Evolutionary conservation across 164 flowering plant species (phyloP).

Genomic region (Dillenia turbinata): DNA sequence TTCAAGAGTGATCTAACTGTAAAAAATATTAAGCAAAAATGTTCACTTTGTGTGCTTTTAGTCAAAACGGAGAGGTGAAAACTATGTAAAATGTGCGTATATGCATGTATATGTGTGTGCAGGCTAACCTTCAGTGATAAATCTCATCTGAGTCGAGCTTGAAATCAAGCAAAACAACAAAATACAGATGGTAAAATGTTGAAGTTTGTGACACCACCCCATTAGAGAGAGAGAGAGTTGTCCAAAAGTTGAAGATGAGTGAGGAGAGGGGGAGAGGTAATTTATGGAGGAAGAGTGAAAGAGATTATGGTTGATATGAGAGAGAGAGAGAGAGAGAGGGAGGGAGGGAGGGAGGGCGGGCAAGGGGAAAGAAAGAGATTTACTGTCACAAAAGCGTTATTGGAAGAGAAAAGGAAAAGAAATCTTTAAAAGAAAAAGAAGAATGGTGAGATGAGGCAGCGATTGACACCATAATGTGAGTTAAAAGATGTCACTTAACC

Average conservation of each 20-base stretch:
- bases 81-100: neutral
- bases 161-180: conserved; percentile 15
- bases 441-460: too few relatives aligned
- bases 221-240: conserved; percentile 1
- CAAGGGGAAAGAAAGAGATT: neutral
- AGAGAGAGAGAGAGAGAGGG: neutral
- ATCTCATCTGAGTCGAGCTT: conserved; percentile 18
- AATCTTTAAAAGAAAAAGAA: too few relatives aligned
- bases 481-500: too few relatives aligned
- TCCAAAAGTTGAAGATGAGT: neutral
- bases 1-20: too few relatives aligned
- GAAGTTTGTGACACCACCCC: conserved; percentile 2
- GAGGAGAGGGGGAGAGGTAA: neutral
- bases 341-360: neutral
- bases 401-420: too few relatives aligned
- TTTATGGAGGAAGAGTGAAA: neutral
- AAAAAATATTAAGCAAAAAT: too few relatives aligned
- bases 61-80: neutral
- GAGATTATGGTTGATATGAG: neutral
- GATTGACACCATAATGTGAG: too few relatives aligned
- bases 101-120: neutral
- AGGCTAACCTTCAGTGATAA: conserved; percentile 23
- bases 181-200: conserved; percentile 2
- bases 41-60: neutral
- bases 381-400: too few relatives aligned